Evolutionary conservation across 495 filamentous ascomycete genomes (phyloP), one percentile per base, ranked within the genome.

Genomic region (Letharia columbiana): DNA sequence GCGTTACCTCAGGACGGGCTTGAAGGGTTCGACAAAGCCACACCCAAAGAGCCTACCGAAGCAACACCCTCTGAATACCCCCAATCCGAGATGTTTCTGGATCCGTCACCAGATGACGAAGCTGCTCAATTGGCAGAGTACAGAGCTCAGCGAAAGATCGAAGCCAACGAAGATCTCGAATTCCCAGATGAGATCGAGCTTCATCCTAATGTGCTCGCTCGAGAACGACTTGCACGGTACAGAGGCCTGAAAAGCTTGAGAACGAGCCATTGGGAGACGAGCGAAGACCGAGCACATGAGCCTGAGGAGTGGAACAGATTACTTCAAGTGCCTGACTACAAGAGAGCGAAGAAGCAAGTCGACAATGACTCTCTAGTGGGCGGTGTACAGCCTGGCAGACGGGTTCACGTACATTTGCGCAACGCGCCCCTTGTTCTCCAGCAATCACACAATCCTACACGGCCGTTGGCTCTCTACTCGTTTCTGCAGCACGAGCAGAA

Each of bases 111-210:
- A 40, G 91, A 94, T 42, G 90, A 97, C 28, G 93, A 98, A 72
- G 88, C 86, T 45, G 80, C 83, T 67, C 82, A 92, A 66, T 78
- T 98, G 52, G 87, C 82, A 37, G 89, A 86, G 39, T 98, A 91
- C 75, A 85, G 94, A 17, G 79, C 82, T 40, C 87, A 83, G 62
- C 90, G 92, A 65, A 82, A 83, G 40, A 85, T 83, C 35, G 91
- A 96, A 69, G 91, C 86, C 31, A 80, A 90, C 62, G 92, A 98
- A 33, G 92, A 98, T 73, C 82, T 88, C 23, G 93, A 97, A 70
- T 98, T 98, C 77, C 94, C 94, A 7, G 94, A 98, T 67, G 94
- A 98, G 75, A 92, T 98, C 70, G 94, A 98, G 74, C 81, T 98
- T 52, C 90, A 88, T 69, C 94, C 95, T 0, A 86, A 92, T 61